Percentiles rank a stretch among this genome's conserved stretches.
Evolutionary conservation across 768 basidiomycete genomes (phyloP).

Genomic region (Lactarius tabidus): DNA sequence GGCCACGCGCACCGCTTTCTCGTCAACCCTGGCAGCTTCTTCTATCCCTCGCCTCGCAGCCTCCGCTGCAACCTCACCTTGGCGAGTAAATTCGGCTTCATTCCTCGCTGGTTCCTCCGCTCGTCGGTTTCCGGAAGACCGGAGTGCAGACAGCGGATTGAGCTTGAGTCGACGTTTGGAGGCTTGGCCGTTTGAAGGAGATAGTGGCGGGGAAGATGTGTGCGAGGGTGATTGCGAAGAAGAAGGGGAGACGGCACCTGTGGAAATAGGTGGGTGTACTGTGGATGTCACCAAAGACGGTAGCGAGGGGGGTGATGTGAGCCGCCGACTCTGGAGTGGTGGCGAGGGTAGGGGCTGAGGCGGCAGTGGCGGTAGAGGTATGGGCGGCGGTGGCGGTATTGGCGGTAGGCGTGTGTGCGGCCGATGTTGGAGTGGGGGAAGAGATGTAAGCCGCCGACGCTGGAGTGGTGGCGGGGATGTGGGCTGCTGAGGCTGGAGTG

Average conservation of each 20-base stretch:
- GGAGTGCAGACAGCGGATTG: not conserved
- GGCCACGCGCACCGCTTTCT: not conserved
- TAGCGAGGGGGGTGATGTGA: not conserved
- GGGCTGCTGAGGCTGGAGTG: too few relatives aligned
- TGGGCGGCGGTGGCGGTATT: too few relatives aligned
- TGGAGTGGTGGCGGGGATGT: too few relatives aligned
- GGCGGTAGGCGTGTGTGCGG: too few relatives aligned
- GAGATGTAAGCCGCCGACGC: too few relatives aligned
- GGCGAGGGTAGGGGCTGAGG: too few relatives aligned
- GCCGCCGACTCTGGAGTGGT: not conserved
- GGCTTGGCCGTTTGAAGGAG: not conserved
- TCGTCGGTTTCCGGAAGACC: conserved; percentile 3
- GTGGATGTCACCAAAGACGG: not conserved
- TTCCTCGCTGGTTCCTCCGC: not conserved
- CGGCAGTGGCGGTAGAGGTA: too few relatives aligned
- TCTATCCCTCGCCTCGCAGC: not conserved
- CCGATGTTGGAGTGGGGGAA: too few relatives aligned
- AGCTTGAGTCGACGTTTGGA: conserved; percentile 1
- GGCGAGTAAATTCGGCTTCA: not conserved
- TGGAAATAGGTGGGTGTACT: too few relatives aligned
- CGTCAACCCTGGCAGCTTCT: not conserved
- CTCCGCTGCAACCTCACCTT: not conserved
- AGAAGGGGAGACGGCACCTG: not conserved
- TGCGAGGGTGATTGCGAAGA: not conserved
- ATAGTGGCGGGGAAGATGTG: not conserved